Evolutionary conservation across 768 basidiomycete species (phyloP).

Genomic region (Pleurotus cornucopiae): DNA sequence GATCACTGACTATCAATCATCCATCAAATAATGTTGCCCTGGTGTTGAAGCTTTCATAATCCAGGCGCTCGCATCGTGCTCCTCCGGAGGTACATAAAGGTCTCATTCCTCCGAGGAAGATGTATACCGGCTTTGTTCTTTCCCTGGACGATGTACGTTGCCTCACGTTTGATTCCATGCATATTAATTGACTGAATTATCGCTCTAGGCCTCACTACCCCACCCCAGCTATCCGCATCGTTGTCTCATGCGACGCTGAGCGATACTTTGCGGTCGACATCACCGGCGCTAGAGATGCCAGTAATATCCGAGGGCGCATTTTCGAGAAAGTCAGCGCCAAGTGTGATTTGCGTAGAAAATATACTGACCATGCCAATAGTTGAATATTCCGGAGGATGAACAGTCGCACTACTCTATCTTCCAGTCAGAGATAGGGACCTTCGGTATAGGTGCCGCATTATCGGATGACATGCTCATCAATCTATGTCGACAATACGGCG

Average conservation of each 20-base stretch:
- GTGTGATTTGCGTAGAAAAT: not conserved
- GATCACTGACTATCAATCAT: slow-evolving; percentile 9
- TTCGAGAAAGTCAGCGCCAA: slow-evolving; percentile 33
- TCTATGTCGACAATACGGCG: slow-evolving; percentile 39
- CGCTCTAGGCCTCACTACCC: not conserved
- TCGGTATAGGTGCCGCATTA: slow-evolving; percentile 36
- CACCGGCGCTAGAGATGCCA: slow-evolving; percentile 40
- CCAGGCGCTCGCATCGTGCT: not conserved
- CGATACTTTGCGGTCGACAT: slow-evolving; percentile 46
- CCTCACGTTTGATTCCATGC: not conserved
- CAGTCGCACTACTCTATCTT: slow-evolving; percentile 38
- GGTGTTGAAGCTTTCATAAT: slow-evolving; percentile 8
- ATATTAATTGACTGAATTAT: no score
- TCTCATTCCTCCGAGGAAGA: not conserved
- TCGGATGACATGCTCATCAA: slow-evolving; percentile 35
- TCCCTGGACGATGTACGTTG: slow-evolving; percentile 5
- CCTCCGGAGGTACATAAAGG: slow-evolving; percentile 3
- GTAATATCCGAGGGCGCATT: slow-evolving; percentile 40
- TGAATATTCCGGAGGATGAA: slow-evolving; percentile 38
- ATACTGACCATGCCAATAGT: slow-evolving; percentile 18
- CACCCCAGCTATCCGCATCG: slow-evolving; percentile 29
- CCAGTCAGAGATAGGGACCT: slow-evolving; percentile 44
- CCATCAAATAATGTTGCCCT: slow-evolving; percentile 4
- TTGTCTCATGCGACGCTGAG: slow-evolving; percentile 46
- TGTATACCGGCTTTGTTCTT: not conserved